Base-by-base conservation (phyloP, 164 flowering plant species). In the Platanus orientalis region DNA sequence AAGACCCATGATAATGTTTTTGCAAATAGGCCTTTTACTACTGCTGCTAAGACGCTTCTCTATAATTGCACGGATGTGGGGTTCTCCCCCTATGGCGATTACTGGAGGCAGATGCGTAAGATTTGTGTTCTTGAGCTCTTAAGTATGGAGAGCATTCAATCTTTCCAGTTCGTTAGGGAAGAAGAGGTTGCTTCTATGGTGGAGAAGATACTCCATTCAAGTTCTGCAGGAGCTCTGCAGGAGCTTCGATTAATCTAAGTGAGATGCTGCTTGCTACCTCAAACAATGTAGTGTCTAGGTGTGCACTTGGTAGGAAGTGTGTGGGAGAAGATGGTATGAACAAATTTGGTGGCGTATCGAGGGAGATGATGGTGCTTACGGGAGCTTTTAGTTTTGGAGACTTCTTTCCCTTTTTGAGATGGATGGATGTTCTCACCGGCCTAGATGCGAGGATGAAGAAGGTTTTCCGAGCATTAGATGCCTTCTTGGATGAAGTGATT, bases 391-490 rank as follows among this genome's bases (percentile, higher is more conserved):
- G 53, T 55, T 21, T 73, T 16, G 70, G 59, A 14, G 69, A 58
- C 29, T 57, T 27, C 21, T 49, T 69, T 25, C 73, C 76, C 5
- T 65, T 58, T 54, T 32, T 73, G 3, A 59, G 58, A 7, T 73
- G 76, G 76, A 25, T 69, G 16, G 58, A 65, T 58, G n/a, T 50
- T 3, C 4, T 69, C 9, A 65, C 34, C 16, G 73, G 73, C 7
- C 47, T 68, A 16, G 60, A 68, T 50, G 60, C 24, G 3, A 64
- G 34, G 39, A 27, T 69, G 26, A 64, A 60, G 28, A 52, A 26
- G 36, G 42, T 58, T 24, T 64, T 36, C 28, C 40, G 44, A 26
- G 57, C 50, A 6, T 40, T 64, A 14, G 66, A 71, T 57, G 34
- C 29, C 3, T 66, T 71, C 36, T 57, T 71, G 3, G 66, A 71